Evolutionary conservation across 371 early-diverging fungal genomes (phyloP).

Genomic region (Zychaea mexicana): DNA sequence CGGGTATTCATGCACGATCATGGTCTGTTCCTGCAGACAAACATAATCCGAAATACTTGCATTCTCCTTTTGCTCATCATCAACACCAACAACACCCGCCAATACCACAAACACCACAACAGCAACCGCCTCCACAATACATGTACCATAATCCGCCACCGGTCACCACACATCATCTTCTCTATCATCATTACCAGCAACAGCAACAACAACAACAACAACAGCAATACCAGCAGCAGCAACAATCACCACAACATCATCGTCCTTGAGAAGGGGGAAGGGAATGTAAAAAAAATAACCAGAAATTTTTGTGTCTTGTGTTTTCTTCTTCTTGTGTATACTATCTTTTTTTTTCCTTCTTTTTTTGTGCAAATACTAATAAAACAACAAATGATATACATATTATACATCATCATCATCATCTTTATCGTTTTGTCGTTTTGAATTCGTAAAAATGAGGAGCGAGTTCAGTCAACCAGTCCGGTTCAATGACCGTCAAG

Average conservation of each 20-base stretch:
- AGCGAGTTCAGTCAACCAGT: slow-evolving; percentile 74
- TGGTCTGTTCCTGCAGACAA: slow-evolving; percentile 59
- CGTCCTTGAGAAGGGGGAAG: too few species aligned
- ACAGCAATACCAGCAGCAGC: not conserved
- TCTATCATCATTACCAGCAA: not conserved
- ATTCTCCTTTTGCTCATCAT: not conserved
- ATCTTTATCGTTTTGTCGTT: slow-evolving; percentile 4
- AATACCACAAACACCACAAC: not conserved
- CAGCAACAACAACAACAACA: slow-evolving; percentile 1
- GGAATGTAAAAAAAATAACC: too few species aligned
- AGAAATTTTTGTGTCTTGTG: too few species aligned
- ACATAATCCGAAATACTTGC: not conserved
- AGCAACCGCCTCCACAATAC: not conserved
- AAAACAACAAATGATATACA: not conserved
- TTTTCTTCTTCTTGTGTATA: too few species aligned
- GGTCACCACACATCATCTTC: not conserved
- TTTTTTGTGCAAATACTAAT: too few species aligned
- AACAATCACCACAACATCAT: not conserved
- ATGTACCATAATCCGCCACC: not conserved
- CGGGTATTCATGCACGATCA: slow-evolving; percentile 3
- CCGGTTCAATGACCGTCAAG: slow-evolving; percentile 69
- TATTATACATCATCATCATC: not conserved
- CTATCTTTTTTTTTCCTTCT: too few species aligned
- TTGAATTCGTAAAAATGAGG: slow-evolving; percentile 61
- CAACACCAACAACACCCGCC: not conserved